Percentiles rank a stretch among this genome's conserved stretches.
These are phyloP conservation scores for Detonula confervacea DNA, from an alignment of 352 stramenopile genomes.

Conservation along the genomic window DNA sequence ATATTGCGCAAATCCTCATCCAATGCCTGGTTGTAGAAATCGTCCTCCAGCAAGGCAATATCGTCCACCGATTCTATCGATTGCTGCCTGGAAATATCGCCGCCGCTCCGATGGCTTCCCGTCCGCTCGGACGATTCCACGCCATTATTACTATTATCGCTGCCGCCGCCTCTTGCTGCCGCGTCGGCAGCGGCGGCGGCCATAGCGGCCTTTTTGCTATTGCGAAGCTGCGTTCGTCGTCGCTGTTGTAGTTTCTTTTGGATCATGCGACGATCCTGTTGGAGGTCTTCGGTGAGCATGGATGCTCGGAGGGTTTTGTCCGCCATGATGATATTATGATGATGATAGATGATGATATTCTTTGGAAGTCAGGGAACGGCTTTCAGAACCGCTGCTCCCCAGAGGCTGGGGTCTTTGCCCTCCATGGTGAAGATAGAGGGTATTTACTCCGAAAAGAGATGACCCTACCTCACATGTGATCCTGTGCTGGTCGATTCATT, in stretches of 20 bases:
- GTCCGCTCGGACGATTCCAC: too few species aligned
- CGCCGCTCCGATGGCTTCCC: conserved; percentile 1
- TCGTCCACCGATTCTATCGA: not conserved
- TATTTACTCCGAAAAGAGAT: too few species aligned
- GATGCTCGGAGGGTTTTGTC: not conserved
- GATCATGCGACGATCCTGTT: not conserved
- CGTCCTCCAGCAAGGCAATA: too few species aligned
- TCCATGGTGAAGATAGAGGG: too few species aligned
- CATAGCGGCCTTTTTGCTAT: not conserved
- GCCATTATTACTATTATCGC: not conserved
- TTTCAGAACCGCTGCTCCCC: too few species aligned
- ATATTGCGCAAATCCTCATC: not conserved
- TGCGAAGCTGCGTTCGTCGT: not conserved
- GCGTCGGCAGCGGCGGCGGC: not conserved
- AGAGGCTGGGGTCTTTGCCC: too few species aligned
- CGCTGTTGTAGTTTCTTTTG: conserved; percentile 5
- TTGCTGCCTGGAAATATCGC: not conserved
- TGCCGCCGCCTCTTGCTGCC: too few species aligned
- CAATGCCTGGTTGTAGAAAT: not conserved
- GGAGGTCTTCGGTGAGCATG: conserved; percentile 2
- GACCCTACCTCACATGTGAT: too few species aligned
- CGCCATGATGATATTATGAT: not conserved
- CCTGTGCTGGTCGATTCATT: too few species aligned
- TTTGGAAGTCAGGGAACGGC: too few species aligned
- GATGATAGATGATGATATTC: too few species aligned